Base-by-base conservation (phyloP, 257 asterid species). In the Solanum tarijense region DNA sequence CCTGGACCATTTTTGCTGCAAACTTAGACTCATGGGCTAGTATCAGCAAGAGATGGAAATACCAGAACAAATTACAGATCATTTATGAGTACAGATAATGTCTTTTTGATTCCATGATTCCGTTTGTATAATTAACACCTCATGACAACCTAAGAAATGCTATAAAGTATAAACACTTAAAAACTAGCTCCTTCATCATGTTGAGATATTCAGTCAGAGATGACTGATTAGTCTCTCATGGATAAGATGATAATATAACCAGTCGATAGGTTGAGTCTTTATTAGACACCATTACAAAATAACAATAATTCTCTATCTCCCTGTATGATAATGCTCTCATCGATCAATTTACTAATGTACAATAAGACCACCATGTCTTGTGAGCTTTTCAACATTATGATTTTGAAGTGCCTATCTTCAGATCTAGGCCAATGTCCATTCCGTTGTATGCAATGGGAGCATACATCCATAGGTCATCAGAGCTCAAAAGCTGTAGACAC, bases 401-500 rank as follows among this genome's bases (percentile, higher is more conserved):
- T 46, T 79, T 43, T 46, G 66, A 16, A 79, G 16, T 16, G 25
- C 27, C 66, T 12, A 89, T 91, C 86, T 89, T 93, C 82, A 92
- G 91, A 72, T 89, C 91, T 38, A 91, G 87, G 4, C 96, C 98
- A 9, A 94, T 91, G 89, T 95, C 98, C 92, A 95, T 93, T 88
- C 96, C 98, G 58, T 94, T 95, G 92, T 94, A 93, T 52, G 96
- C 98, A 65, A 94, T 92, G 11, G 98, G 99, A 69, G 99, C 98
- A 92, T 93, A 95, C 98, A 96, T 96, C 98, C 99, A 94, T 90
- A 66, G 68, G 25, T 96, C 98, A 90, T 96, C 98, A 10, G 98
- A 94, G 89, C 98, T 93, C 87, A 96, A 91, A 86, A 96, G 88
- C 98, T 94, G 96, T 89, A 87, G 16, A 86, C 13, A 58, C 65